These are phyloP conservation scores for Mortierella alpina DNA, from an alignment of 192 early-diverging fungal genomes.

Conservation along the genomic window DNA sequence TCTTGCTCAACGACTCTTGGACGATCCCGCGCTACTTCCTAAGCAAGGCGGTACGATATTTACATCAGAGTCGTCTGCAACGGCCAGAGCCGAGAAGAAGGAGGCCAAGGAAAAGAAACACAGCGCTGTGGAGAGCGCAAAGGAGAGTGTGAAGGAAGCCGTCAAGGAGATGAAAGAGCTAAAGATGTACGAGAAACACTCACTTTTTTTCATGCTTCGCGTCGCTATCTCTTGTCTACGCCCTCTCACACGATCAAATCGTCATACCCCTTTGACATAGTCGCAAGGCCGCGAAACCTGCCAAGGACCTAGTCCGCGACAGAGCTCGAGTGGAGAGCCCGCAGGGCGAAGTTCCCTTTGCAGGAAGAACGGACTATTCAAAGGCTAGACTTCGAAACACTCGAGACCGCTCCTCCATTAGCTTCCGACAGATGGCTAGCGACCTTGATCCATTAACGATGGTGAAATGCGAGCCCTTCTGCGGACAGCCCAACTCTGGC, in stretches of 20 bases:
- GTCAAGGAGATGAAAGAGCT: conserved; percentile 39
- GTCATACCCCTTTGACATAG: conserved; percentile 8
- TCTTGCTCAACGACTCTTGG: conserved; percentile 53
- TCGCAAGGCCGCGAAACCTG: conserved; percentile 26
- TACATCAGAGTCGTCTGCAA: conserved; percentile 19
- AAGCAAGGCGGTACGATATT: conserved; percentile 38
- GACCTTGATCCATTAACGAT: conserved; percentile 80
- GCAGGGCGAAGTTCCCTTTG: conserved; percentile 40
- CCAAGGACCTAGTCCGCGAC: conserved; percentile 16
- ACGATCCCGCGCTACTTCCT: conserved; percentile 33
- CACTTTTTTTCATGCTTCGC: not conserved
- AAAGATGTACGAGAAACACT: conserved; percentile 19
- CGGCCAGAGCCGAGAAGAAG: conserved; percentile 37
- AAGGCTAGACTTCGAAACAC: conserved; percentile 63
- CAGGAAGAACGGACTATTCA: conserved; percentile 66
- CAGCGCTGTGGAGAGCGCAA: not conserved
- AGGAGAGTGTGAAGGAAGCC: conserved; percentile 23
- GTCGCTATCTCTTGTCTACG: conserved; percentile 2
- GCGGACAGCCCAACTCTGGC: conserved; percentile 72
- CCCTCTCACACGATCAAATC: not conserved
- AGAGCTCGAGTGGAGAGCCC: conserved; percentile 11
- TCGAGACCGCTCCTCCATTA: conserved; percentile 56
- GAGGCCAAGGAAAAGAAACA: conserved; percentile 36
- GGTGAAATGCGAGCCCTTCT: conserved; percentile 86
- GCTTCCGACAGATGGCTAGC: conserved; percentile 54